These are phyloP conservation scores for Monosporozyma aerobia DNA, from an alignment of 805 yeast species.

Conservation along the genomic window DNA sequence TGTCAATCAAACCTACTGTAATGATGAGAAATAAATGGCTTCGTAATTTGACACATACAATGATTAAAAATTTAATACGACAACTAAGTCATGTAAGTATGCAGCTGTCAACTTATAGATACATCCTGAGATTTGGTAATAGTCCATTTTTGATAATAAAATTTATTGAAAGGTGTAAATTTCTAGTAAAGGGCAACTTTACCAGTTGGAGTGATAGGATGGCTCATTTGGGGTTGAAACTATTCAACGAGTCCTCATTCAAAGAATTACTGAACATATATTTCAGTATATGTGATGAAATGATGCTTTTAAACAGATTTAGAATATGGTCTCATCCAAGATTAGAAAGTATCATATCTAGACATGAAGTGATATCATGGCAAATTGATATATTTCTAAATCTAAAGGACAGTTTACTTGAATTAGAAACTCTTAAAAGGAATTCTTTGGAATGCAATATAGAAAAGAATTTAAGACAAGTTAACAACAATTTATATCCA, in stretches of 20 bases:
- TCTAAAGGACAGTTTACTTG: conserved; percentile 41
- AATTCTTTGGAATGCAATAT: conserved; percentile 9
- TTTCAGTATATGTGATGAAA: conserved; percentile 58
- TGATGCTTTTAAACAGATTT: conserved; percentile 41
- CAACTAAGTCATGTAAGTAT: neutral
- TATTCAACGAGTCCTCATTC: neutral
- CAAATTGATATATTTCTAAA: conserved; percentile 56
- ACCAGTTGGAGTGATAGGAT: neutral
- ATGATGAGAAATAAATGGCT: neutral
- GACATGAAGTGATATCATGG: conserved; percentile 64
- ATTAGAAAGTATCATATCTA: conserved; percentile 32
- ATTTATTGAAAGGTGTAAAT: neutral
- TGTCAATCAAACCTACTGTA: neutral
- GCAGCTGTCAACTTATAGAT: conserved; percentile 34
- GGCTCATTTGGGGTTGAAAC: neutral
- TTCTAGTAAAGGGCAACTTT: neutral
- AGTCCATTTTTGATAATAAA: conserved; percentile 43
- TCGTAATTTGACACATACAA: neutral
- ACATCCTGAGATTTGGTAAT: conserved; percentile 60
- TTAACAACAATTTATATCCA: neutral
- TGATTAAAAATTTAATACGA: neutral
- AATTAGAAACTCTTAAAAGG: conserved; percentile 20
- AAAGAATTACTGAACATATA: conserved; percentile 45
- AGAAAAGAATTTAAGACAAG: conserved; percentile 48
- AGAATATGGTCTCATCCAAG: conserved; percentile 23